These are phyloP conservation scores for Suhomyces atakaporum DNA, from an alignment of 1,139 yeast genomes.

Conservation along the genomic window DNA sequence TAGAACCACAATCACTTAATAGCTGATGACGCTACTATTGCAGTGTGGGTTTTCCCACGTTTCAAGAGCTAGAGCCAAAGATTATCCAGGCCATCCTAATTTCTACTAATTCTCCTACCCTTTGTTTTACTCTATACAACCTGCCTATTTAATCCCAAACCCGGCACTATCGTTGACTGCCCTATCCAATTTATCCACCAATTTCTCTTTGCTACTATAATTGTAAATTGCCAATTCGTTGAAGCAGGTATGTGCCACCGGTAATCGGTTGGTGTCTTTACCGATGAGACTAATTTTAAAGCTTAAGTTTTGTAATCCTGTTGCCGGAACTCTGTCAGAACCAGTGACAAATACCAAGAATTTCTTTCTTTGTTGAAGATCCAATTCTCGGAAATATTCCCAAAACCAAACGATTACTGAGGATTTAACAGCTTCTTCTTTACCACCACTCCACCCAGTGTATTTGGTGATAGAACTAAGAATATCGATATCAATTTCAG, in stretches of 20 bases:
- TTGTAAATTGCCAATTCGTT: slow-evolving; percentile 80
- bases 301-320: slow-evolving; percentile 75
- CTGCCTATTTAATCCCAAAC: slow-evolving; percentile 64
- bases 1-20: too few relatives aligned
- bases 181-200: slow-evolving; percentile 54
- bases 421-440: slow-evolving; percentile 37
- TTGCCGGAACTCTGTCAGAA: slow-evolving; percentile 88
- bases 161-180: slow-evolving; percentile 85
- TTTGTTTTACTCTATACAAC: too few relatives aligned
- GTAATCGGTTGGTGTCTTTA: slow-evolving; percentile 56
- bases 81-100: too few relatives aligned
- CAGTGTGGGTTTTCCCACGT: too few relatives aligned
- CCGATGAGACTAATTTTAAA: slow-evolving; percentile 63
- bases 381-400: slow-evolving; percentile 60
- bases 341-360: slow-evolving; percentile 83
- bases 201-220: slow-evolving; percentile 54
- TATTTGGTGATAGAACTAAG: slow-evolving; percentile 74
- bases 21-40: too few relatives aligned
- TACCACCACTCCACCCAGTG: slow-evolving; percentile 52
- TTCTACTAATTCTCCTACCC: too few relatives aligned
- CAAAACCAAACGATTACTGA: slow-evolving; percentile 76
- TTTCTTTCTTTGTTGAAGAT: slow-evolving; percentile 54
- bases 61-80: too few relatives aligned
- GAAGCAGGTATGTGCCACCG: slow-evolving; percentile 91
- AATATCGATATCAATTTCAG: slow-evolving; percentile 64